These are phyloP conservation scores for Leccinum cinnamomeum DNA, from an alignment of 1,284 basidiomycete genomes.

Conservation along the genomic window DNA sequence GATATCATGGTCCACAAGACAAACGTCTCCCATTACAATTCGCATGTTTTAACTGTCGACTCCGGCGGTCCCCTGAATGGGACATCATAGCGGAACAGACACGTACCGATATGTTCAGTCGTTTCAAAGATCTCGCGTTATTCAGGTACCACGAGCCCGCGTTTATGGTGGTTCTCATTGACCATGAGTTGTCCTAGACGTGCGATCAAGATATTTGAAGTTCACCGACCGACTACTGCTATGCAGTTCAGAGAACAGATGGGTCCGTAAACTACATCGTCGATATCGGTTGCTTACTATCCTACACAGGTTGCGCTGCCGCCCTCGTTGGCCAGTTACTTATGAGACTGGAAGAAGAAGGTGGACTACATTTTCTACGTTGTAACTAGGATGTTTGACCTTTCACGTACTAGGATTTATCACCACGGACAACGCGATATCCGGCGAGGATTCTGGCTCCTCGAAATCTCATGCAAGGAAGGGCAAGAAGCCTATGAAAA, in stretches of 20 bases:
- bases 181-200: conserved; percentile 45
- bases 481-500: conserved; percentile 43
- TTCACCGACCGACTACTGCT: conserved; percentile 45
- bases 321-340: conserved; percentile 60
- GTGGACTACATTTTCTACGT: conserved; percentile 35
- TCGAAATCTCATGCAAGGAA: conserved; percentile 41
- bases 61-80: conserved; percentile 64
- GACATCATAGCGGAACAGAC: conserved; percentile 59
- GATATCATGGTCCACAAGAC: conserved; percentile 63
- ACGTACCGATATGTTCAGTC: conserved; percentile 57
- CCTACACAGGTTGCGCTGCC: conserved; percentile 50
- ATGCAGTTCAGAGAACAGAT: conserved; percentile 59
- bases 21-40: conserved; percentile 56
- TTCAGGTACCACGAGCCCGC: conserved; percentile 52
- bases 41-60: conserved; percentile 69
- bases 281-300: conserved; percentile 9
- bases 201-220: conserved; percentile 70
- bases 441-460: conserved; percentile 50
- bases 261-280: conserved; percentile 42
- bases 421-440: conserved; percentile 45
- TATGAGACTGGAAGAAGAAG: conserved; percentile 68
- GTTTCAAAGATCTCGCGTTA: conserved; percentile 64
- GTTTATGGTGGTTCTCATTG: not conserved
- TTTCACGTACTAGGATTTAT: conserved; percentile 54
- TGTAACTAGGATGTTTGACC: conserved; percentile 9